Conservation (phyloP, 331 rosid species). For the Malus hybrid region DNA sequence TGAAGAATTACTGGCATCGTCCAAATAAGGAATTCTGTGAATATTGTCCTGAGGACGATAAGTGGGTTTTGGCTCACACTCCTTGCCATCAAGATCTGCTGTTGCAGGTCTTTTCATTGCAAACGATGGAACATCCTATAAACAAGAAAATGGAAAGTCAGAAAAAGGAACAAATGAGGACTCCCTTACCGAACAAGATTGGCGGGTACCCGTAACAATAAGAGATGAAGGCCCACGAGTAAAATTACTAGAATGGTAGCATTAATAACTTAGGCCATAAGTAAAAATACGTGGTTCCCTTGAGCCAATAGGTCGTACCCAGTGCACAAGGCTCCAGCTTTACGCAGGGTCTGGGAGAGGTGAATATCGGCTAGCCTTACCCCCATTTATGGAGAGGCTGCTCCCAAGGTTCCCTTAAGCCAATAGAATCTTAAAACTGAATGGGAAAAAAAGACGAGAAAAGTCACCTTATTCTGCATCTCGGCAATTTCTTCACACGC, state of each 20-base stretch:
- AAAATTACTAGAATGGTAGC: not conserved
- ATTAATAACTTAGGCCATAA: not conserved
- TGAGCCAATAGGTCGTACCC: too few species aligned
- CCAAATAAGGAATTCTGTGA: conserved; percentile 18
- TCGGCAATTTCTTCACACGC: conserved; percentile 45
- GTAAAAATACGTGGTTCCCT: not conserved
- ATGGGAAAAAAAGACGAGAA: not conserved
- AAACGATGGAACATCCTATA: conserved; percentile 36
- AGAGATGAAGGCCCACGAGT: not conserved
- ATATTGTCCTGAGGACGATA: conserved; percentile 31
- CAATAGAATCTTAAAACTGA: not conserved
- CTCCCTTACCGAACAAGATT: not conserved
- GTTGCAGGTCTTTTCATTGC: conserved; percentile 21
- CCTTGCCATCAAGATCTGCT: conserved; percentile 9
- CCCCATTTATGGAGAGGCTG: too few species aligned
- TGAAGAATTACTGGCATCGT: conserved; percentile 41
- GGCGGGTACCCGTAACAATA: not conserved
- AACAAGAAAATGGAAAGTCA: conserved; percentile 14
- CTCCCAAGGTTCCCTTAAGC: not conserved
- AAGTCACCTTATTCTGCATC: conserved; percentile 45
- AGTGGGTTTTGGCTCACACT: conserved; percentile 21
- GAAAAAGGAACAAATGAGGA: not conserved
- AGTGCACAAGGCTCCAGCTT: too few species aligned
- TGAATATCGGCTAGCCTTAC: too few species aligned
- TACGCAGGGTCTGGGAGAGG: too few species aligned